Percentiles rank a stretch among this genome's conserved stretches.
These are phyloP conservation scores for Calonectria leucothoes DNA, from an alignment of 2,329 filamentous ascomycete genomes.

Conservation along the genomic window DNA sequence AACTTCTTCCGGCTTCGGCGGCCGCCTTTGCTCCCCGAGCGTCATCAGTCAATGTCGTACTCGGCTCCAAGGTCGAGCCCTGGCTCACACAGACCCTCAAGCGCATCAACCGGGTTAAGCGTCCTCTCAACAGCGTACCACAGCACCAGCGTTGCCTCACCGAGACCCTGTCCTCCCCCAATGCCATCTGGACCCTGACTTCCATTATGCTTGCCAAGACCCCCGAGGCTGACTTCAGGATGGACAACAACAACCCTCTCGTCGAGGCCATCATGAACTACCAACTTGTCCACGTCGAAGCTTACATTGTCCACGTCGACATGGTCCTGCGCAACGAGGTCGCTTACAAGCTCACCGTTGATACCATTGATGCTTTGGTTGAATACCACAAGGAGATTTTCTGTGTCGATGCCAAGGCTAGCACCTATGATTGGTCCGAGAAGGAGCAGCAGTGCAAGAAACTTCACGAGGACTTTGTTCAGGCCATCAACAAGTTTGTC, in stretches of 20 bases:
- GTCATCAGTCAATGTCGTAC: slow-evolving; percentile 92
- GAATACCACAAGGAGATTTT: slow-evolving; percentile 98
- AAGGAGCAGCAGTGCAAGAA: slow-evolving; percentile 98
- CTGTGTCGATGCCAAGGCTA: slow-evolving; percentile 88
- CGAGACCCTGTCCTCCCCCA: slow-evolving; percentile 88
- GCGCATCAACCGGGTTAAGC: slow-evolving; percentile 96
- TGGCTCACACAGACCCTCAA: slow-evolving; percentile 98
- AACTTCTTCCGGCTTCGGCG: slow-evolving; percentile 93
- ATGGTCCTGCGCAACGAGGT: slow-evolving; percentile 98
- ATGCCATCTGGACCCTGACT: slow-evolving; percentile 94
- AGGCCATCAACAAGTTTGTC: slow-evolving; percentile 97
- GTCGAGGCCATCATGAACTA: slow-evolving; percentile 92
- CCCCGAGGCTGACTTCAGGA: slow-evolving; percentile 84
- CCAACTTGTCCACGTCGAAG: slow-evolving; percentile 92
- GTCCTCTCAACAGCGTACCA: slow-evolving; percentile 94
- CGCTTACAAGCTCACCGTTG: slow-evolving; percentile 95
- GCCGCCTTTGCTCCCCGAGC: slow-evolving; percentile 93
- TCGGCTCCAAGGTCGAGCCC: slow-evolving; percentile 91
- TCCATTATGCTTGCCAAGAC: slow-evolving; percentile 94
- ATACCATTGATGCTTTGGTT: slow-evolving; percentile 92
- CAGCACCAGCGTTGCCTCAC: slow-evolving; percentile 97
- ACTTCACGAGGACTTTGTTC: slow-evolving; percentile 95
- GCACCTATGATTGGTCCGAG: slow-evolving; percentile 94
- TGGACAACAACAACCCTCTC: slow-evolving; percentile 69
- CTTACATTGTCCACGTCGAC: slow-evolving; percentile 98